Evolutionary conservation across 2,329 filamentous ascomycete genomes (phyloP), one percentile per base, ranked within the genome.

Genomic region (Alternaria arbusti): DNA sequence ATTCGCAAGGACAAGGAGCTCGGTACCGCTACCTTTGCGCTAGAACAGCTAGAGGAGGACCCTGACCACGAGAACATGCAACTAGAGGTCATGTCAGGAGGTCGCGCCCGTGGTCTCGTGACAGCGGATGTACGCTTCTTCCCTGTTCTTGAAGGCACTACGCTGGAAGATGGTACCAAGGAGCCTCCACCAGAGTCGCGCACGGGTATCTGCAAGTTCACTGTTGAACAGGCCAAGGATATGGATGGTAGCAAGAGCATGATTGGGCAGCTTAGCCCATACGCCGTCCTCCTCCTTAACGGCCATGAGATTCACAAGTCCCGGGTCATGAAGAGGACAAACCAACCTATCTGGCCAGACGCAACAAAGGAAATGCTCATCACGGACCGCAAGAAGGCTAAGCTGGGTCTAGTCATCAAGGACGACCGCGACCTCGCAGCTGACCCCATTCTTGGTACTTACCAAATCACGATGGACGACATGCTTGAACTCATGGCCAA

Each of bases 1-100:
- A 92, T 92, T 80, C 90, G 96, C 69, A 99, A 98, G 82, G 94
- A 97, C 82, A 97, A 97, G 83, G 93, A 97, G 79, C 87, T 99
- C 51, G 96, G 95, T 57, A 87, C 89, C 22, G 93, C 94, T 1
- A 94, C 91, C 0, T 99, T 99, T 78, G 84, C 89, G 7, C 84
- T 99, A 30, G 94, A 98, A 69, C 88, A 90, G 65, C 82, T 99
- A 0, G 92, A 97, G 78, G 87, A 91, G 56, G 83, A 94, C 20
- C 82, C 88, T 22, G 91, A 93, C 54, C 89, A 93, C 68, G 94
- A 97, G 77, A 96, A 96, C 72, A 85, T 97, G 73, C 88, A 90
- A 9, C 83, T 99, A 4, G 95, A 97, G 74, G 88, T 99, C 57
- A 88, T 93, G 75, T 88, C 90, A 25, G 94, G 92, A 71, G 96